Evolutionary conservation across 345 rosid species (phyloP).

Genomic region (Acer yangbiense): DNA sequence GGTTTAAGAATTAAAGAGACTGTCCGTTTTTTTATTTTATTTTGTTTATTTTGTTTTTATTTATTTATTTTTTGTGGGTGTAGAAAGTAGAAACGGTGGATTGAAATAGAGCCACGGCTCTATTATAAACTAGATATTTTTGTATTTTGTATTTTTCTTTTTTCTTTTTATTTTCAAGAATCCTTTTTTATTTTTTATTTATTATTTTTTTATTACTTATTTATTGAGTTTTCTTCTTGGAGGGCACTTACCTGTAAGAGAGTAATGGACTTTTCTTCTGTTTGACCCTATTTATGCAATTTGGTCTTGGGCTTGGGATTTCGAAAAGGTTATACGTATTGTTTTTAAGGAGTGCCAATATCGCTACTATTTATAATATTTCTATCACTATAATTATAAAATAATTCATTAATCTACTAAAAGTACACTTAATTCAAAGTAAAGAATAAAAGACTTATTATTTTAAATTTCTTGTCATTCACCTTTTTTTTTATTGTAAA

Average conservation of each 20-base stretch:
- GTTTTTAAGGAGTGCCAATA: too few relatives aligned
- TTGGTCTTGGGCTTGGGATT: background rate
- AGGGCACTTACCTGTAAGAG: background rate
- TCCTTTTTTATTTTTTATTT: too few relatives aligned
- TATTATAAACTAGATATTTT: background rate
- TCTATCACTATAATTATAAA: too few relatives aligned
- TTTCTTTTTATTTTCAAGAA: background rate
- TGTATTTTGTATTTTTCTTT: background rate
- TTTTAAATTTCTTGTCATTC: too few relatives aligned
- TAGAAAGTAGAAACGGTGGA: conserved; percentile 15
- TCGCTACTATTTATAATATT: too few relatives aligned
- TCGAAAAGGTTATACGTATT: too few relatives aligned
- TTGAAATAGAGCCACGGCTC: conserved; percentile 16
- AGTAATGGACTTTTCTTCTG: background rate
- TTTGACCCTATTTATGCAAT: background rate
- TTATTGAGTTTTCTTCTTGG: background rate
- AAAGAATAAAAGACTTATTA: too few relatives aligned
- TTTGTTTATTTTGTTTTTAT: background rate
- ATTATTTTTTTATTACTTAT: too few relatives aligned
- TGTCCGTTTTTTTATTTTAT: background rate
- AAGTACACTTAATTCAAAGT: too few relatives aligned
- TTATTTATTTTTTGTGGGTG: background rate
- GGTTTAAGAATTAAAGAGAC: conserved; percentile 25
- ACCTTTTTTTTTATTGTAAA: too few relatives aligned
- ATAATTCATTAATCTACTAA: too few relatives aligned